A percentile compares a stretch with the other conserved stretches of the same genome.
Conservation (phyloP, 352 stramenopile genomes). For the Thalassiosira livingstoniorum region DNA sequence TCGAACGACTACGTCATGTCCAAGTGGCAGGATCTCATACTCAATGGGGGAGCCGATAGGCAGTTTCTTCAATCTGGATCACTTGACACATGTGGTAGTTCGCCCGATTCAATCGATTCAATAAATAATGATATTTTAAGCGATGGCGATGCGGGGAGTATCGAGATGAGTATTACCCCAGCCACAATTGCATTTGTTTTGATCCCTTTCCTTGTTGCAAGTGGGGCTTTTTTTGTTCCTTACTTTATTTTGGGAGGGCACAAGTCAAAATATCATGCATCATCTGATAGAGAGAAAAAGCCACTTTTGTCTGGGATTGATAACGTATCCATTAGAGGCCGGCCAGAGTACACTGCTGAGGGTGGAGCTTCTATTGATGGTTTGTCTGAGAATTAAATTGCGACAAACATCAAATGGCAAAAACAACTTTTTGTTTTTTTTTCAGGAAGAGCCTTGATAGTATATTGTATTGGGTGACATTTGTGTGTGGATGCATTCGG, state of each 20-base stretch:
- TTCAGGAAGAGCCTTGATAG: background rate
- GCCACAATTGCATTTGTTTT: slow-evolving; percentile 44
- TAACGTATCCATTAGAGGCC: slow-evolving; percentile 6
- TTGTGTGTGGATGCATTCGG: no score
- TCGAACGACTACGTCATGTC: slow-evolving; percentile 69
- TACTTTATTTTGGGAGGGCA: slow-evolving; percentile 45
- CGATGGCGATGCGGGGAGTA: background rate
- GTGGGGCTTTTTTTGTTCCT: slow-evolving; percentile 50
- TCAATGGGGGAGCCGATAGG: slow-evolving; percentile 43
- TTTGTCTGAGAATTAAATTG: background rate
- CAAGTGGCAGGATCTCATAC: slow-evolving; percentile 69
- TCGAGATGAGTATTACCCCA: background rate
- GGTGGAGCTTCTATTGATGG: background rate
- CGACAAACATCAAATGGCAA: background rate
- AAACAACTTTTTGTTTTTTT: background rate
- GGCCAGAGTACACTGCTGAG: background rate
- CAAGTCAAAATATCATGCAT: background rate
- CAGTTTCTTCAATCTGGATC: slow-evolving; percentile 54
- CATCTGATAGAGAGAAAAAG: slow-evolving; percentile 37
- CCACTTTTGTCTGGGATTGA: slow-evolving; percentile 48
- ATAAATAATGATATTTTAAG: background rate
- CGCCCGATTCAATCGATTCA: background rate
- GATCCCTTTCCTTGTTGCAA: slow-evolving; percentile 48
- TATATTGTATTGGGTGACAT: background rate
- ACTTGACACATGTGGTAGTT: slow-evolving; percentile 44